Base-by-base conservation (phyloP, 1,284 basidiomycete species). In the Naganishia liquefaciens region DNA sequence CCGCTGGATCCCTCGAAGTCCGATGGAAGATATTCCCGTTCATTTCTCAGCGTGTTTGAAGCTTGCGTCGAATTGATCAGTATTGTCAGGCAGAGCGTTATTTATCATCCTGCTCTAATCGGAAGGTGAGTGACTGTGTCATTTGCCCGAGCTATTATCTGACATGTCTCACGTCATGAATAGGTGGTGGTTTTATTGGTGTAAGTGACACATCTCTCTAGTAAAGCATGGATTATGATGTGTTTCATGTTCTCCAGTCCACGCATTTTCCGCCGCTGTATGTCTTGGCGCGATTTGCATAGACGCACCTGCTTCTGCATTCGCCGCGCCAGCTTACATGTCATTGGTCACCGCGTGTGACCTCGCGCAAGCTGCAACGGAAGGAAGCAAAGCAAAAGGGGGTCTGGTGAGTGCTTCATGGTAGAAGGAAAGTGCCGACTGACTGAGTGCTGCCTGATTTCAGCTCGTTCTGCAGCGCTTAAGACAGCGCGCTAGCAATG, bases 281-380 rank as follows among this genome's bases (percentile, higher is more conserved):
- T 77, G 77, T 58, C 68, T 78, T 72, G 72, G 75, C 3, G 76
- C 77, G 6, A 75, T 78, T 37, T 68, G 71, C 50, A 78, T 79
- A 40, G 72, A 70, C 28, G 76, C 77, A 5, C 78, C 78, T 5
- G 66, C 58, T 9, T 77, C 70, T n/a, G 73, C 75, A 1, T 79
- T 78, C 55, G 76, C 78, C n/a, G 68, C 67, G 17, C 75, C 75
- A 0, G 73, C 77, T 1, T 76, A 72, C 49, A 71, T 74, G 40
- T 72, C 73, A 42, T 72, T 79, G 51, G 70, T 71, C 5, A 75
- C 74, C 27, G 75, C 77, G 37, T 76, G 75, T 66, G 77, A 78
- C 64, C 74, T 79, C 11, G 72, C 74, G 0, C 68, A 70, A 7
- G 76, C 76, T 0, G 74, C 76, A 15, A 68, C 73, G 1, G 70